phyloP scores from a whole-genome alignment of 768 basidiomycete species.

The Coprinopsis sp. region DNA sequence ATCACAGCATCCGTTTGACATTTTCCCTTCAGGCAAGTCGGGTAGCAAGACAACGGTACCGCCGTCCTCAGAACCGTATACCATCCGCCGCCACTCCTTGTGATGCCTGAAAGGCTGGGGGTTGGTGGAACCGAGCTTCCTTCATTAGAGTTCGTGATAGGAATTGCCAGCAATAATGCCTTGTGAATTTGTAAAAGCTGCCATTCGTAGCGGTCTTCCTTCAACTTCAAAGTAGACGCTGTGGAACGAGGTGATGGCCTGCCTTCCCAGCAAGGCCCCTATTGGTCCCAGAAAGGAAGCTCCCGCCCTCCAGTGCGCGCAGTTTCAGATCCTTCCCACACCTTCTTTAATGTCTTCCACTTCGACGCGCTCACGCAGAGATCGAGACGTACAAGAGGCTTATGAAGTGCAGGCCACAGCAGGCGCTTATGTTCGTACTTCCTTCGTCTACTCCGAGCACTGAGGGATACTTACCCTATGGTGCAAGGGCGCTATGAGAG shows the following conservation, averaged over 20 bases:
- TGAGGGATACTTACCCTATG: not conserved
- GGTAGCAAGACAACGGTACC: not conserved
- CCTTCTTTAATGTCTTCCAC: constrained; percentile 13
- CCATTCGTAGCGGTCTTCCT: no score
- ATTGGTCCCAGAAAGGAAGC: no score
- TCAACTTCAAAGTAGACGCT: no score
- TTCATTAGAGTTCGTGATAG: no score
- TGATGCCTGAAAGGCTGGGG: no score
- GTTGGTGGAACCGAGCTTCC: no score
- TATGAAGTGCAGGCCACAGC: constrained; percentile 56
- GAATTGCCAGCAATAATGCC: no score
- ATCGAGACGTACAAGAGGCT: constrained; percentile 54
- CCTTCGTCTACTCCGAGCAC: constrained; percentile 10
- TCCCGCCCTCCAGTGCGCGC: not conserved
- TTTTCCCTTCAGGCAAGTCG: constrained; percentile 5
- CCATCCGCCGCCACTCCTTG: no score
- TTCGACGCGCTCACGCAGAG: constrained; percentile 39
- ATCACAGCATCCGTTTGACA: not conserved
- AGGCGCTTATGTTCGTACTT: constrained; percentile 47
- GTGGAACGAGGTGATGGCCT: no score
- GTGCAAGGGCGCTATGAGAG: constrained; percentile 48
- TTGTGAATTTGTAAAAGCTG: no score
- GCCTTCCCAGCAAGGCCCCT: no score
- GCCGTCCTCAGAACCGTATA: no score
- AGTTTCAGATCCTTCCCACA: not conserved